phyloP scores from a whole-genome alignment of 2,329 filamentous ascomycete genomes.

The Cladophialophora carrionii region DNA sequence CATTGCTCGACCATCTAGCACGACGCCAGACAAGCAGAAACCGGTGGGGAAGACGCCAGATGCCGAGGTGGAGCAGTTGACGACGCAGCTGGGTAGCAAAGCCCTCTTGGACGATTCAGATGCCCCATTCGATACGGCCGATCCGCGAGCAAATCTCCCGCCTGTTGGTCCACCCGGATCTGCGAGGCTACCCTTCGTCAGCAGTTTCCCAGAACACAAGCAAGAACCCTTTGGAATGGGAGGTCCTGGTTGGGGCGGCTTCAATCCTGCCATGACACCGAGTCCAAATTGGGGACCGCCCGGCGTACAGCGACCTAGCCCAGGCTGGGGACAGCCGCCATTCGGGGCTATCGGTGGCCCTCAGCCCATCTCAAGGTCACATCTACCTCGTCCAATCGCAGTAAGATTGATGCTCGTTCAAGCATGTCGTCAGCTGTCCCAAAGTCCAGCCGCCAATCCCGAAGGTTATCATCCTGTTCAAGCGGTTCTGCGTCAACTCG shows the following conservation, averaged over 20 bases:
- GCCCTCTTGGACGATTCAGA: slow-evolving; percentile 80
- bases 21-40: slow-evolving; percentile 56
- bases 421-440: slow-evolving; percentile 69
- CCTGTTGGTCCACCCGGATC: slow-evolving; percentile 59
- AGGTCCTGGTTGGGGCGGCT: slow-evolving; percentile 34
- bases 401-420: slow-evolving; percentile 75
- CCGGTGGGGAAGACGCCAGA: slow-evolving; percentile 49
- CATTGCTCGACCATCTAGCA: slow-evolving; percentile 83
- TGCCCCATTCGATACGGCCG: slow-evolving; percentile 56
- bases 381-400: slow-evolving; percentile 67
- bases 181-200: slow-evolving; percentile 48
- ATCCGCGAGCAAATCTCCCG: slow-evolving; percentile 46
- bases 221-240: slow-evolving; percentile 35
- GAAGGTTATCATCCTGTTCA: slow-evolving; percentile 73
- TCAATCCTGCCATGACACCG: slow-evolving; percentile 29
- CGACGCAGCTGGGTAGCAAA: slow-evolving; percentile 83
- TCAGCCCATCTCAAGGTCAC: slow-evolving; percentile 47
- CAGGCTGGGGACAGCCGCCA: slow-evolving; percentile 48
- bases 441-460: slow-evolving; percentile 47
- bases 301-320: slow-evolving; percentile 29
- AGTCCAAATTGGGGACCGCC: slow-evolving; percentile 32
- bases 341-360: slow-evolving; percentile 55
- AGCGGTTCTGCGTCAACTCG: slow-evolving; percentile 65
- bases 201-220: slow-evolving; percentile 35
- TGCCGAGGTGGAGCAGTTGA: slow-evolving; percentile 70